These are phyloP conservation scores for Dactylonectria macrodidyma DNA, from an alignment of 2,329 filamentous ascomycete genomes.

Conservation along the genomic window DNA sequence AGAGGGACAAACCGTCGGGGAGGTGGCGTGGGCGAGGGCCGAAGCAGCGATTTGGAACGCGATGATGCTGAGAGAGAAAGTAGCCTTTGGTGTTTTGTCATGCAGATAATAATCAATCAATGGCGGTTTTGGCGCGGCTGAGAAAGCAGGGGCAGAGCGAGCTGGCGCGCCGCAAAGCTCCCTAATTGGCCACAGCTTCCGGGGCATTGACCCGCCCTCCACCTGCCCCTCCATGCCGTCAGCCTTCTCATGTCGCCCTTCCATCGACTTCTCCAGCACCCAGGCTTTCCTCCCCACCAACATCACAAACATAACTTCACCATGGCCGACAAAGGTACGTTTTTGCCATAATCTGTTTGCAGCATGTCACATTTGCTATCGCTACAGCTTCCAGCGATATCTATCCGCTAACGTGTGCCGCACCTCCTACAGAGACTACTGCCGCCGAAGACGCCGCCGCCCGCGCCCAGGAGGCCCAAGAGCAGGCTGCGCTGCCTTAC, in stretches of 20 bases:
- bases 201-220: conserved; percentile 2
- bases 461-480: conserved; percentile 81
- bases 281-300: conserved; percentile 5
- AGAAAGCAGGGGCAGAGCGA: conserved; percentile 32
- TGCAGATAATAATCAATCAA: not conserved
- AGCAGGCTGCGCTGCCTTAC: conserved; percentile 94
- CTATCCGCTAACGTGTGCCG: conserved; percentile 22
- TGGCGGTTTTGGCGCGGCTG: conserved; percentile 43
- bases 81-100: not conserved
- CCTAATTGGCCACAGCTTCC: conserved; percentile 42
- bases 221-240: conserved; percentile 47
- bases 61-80: not conserved
- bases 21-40: not conserved
- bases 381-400: not conserved
- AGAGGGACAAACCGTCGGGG: not conserved
- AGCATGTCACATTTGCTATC: not conserved
- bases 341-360: not conserved
- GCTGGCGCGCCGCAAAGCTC: conserved; percentile 2
- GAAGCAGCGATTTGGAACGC: not conserved
- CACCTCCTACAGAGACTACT: conserved; percentile 61
- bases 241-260: conserved; percentile 47
- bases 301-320: conserved; percentile 29
- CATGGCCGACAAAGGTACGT: conserved; percentile 61
- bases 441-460: conserved; percentile 72
- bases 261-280: conserved; percentile 27